Percentiles rank a stretch among this genome's conserved stretches.
Evolutionary conservation across 1,139 yeast genomes (phyloP).

Genomic region (Scheffersomyces lignicola): DNA sequence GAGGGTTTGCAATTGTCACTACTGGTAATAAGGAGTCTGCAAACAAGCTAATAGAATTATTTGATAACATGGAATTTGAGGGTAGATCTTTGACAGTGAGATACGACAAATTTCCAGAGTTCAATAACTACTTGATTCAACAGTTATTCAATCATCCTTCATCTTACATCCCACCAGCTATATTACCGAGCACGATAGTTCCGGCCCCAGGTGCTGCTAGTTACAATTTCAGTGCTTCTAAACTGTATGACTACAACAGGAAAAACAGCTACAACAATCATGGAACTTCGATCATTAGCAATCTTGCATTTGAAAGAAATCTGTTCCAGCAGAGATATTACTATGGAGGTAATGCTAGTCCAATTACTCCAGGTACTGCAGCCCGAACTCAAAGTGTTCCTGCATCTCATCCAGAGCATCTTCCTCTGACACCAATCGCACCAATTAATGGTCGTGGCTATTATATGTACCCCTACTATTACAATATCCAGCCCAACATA

Average conservation of each 20-base stretch:
- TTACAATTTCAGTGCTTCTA: no score
- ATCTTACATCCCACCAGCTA: neutral
- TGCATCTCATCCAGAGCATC: no score
- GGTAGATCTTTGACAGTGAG: constrained; percentile 64
- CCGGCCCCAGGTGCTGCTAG: constrained; percentile 1
- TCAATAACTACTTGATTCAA: constrained; percentile 34
- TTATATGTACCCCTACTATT: constrained; percentile 2
- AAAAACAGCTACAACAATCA: constrained; percentile 2
- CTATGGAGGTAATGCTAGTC: constrained; percentile 18
- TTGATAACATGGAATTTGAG: constrained; percentile 53
- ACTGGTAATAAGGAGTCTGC: constrained; percentile 53
- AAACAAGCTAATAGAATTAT: constrained; percentile 45
- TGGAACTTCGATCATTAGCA: constrained; percentile 16
- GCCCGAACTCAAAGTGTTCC: neutral
- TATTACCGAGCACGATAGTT: neutral
- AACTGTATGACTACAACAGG: no score
- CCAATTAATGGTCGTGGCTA: neutral
- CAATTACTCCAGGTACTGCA: constrained; percentile 1
- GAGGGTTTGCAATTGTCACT: constrained; percentile 69
- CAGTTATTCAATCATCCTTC: constrained; percentile 21
- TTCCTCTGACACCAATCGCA: neutral
- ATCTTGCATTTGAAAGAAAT: constrained; percentile 36
- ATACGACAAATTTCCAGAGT: constrained; percentile 51
- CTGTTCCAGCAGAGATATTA: constrained; percentile 36
- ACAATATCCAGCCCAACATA: neutral